phyloP scores from a whole-genome alignment of 805 yeast genomes.

The Starmerella bombicola region DNA sequence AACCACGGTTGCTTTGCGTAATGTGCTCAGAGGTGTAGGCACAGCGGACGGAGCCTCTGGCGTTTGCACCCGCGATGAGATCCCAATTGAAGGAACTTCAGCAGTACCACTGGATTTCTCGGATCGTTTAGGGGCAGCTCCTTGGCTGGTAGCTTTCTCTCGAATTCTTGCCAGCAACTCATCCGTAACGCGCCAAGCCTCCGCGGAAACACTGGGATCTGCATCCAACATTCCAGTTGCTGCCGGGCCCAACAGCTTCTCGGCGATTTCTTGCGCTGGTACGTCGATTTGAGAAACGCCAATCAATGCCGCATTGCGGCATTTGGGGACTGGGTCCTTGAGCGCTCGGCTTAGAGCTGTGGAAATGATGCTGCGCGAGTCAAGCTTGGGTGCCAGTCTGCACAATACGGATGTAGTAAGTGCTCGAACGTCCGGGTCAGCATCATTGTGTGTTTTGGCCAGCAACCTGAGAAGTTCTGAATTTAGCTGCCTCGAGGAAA shows the following conservation, averaged over 20 bases:
- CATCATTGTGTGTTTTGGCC: slow-evolving; percentile 73
- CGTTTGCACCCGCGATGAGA: slow-evolving; percentile 4
- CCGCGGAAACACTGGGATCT: slow-evolving; percentile 53
- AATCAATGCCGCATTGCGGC: slow-evolving; percentile 61
- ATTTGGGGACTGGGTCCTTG: slow-evolving; percentile 63
- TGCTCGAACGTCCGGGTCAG: slow-evolving; percentile 61
- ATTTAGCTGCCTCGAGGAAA: slow-evolving; percentile 69
- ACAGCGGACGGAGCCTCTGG: slow-evolving; percentile 11
- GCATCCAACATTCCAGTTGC: slow-evolving; percentile 74
- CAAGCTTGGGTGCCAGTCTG: slow-evolving; percentile 49
- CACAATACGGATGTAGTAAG: slow-evolving; percentile 62
- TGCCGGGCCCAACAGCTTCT: slow-evolving; percentile 68
- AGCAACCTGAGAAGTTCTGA: slow-evolving; percentile 69
- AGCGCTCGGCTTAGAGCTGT: slow-evolving; percentile 80
- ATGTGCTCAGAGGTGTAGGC: slow-evolving; percentile 10
- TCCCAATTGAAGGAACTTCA: background rate
- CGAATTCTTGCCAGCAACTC: slow-evolving; percentile 45
- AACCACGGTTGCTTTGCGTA: slow-evolving; percentile 1
- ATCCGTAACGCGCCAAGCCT: slow-evolving; percentile 59
- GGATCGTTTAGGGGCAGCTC: slow-evolving; percentile 1
- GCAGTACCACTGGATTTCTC: background rate
- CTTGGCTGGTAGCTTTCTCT: slow-evolving; percentile 30
- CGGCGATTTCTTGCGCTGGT: slow-evolving; percentile 61
- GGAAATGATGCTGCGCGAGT: slow-evolving; percentile 58
- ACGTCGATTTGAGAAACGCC: slow-evolving; percentile 64